These are phyloP conservation scores for Xylaria sp. DNA, from an alignment of 2,329 filamentous ascomycete genomes.

Conservation along the genomic window DNA sequence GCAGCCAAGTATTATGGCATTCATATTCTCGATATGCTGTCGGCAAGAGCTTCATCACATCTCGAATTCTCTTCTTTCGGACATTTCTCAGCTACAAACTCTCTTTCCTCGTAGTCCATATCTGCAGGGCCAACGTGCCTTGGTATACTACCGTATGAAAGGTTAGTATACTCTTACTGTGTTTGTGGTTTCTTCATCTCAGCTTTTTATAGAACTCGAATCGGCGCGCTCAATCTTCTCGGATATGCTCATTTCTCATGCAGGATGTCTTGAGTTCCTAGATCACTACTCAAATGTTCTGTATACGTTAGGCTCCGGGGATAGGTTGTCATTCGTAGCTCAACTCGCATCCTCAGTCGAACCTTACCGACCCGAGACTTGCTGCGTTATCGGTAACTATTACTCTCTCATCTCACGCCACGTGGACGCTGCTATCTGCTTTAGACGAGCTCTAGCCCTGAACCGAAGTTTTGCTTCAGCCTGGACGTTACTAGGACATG, in stretches of 20 bases:
- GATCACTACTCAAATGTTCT: slow-evolving; percentile 16
- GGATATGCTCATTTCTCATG: slow-evolving; percentile 5
- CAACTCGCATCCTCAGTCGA: slow-evolving; percentile 19
- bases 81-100: slow-evolving; percentile 7
- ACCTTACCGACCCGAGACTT: slow-evolving; percentile 19
- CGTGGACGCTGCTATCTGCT: slow-evolving; percentile 1
- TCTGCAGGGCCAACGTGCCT: background rate
- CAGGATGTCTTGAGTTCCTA: slow-evolving; percentile 15
- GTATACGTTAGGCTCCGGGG: slow-evolving; percentile 1
- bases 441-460: slow-evolving; percentile 1
- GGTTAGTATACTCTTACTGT: background rate
- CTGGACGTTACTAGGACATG: slow-evolving; percentile 22
- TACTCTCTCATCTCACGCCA: slow-evolving; percentile 9
- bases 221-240: background rate
- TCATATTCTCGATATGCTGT: slow-evolving; percentile 10
- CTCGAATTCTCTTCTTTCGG: slow-evolving; percentile 1
- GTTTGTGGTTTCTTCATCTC: background rate
- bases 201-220: background rate
- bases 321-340: slow-evolving; percentile 7
- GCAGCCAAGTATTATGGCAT: slow-evolving; percentile 1
- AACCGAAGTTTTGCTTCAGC: slow-evolving; percentile 13
- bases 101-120: slow-evolving; percentile 2
- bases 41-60: slow-evolving; percentile 1
- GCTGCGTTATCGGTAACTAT: slow-evolving; percentile 18
- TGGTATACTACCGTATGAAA: slow-evolving; percentile 13